A percentile compares a stretch with the other conserved stretches of the same genome.
phyloP scores from a whole-genome alignment of 768 basidiomycete species.

The Tephrocybe sp. region DNA sequence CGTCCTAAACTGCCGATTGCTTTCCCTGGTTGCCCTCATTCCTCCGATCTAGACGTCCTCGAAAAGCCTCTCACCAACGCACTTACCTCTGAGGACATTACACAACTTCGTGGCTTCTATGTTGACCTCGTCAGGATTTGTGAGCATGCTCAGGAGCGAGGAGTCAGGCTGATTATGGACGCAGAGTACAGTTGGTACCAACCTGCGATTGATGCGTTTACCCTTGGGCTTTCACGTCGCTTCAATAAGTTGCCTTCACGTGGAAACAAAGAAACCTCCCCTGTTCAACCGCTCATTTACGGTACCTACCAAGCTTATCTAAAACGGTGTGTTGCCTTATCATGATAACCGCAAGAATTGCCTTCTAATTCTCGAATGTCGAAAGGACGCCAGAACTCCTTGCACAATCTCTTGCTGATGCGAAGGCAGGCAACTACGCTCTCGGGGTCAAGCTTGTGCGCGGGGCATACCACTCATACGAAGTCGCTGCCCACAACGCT shows the following conservation, averaged over 20 bases:
- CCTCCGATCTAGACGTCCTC: constrained; percentile 58
- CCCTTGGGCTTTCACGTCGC: constrained; percentile 67
- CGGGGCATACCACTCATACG: constrained; percentile 87
- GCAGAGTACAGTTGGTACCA: constrained; percentile 82
- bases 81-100: constrained; percentile 55
- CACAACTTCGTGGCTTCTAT: constrained; percentile 57
- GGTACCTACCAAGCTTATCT: constrained; percentile 91
- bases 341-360: no score
- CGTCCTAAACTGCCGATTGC: constrained; percentile 38
- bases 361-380: not conserved
- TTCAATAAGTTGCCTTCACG: constrained; percentile 56
- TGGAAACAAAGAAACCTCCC: constrained; percentile 8
- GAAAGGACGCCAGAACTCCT: constrained; percentile 70
- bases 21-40: constrained; percentile 68
- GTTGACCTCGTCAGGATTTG: constrained; percentile 65
- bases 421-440: constrained; percentile 62
- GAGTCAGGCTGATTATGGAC: constrained; percentile 75
- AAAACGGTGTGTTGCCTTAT: constrained; percentile 44
- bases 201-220: constrained; percentile 83
- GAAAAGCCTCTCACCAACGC: constrained; percentile 16
- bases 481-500: constrained; percentile 46
- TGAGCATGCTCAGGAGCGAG: constrained; percentile 51
- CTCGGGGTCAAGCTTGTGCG: constrained; percentile 92
- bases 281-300: constrained; percentile 66
- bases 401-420: constrained; percentile 58